Evolutionary conservation across 2,329 filamentous ascomycete genomes (phyloP).

Genomic region (Macroventuria anomochaeta): DNA sequence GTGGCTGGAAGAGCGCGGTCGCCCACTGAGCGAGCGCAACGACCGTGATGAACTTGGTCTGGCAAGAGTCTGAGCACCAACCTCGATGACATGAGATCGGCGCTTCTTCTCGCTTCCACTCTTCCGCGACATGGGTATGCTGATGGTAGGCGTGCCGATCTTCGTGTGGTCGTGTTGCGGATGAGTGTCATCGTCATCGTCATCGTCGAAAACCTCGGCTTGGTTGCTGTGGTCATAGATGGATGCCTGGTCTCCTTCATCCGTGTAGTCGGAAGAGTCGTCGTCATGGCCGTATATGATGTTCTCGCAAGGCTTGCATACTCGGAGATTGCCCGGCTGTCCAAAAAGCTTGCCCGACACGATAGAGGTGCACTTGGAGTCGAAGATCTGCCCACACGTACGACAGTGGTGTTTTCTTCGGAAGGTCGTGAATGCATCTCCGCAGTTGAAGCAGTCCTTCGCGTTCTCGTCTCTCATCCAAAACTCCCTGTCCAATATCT

Average conservation of each 20-base stretch:
- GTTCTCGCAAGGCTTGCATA: constrained; percentile 90
- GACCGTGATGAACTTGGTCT: constrained; percentile 95
- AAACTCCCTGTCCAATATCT: constrained; percentile 91
- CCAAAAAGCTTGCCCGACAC: constrained; percentile 88
- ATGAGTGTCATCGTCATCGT: constrained; percentile 34
- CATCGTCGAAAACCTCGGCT: constrained; percentile 28
- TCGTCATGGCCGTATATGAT: constrained; percentile 92
- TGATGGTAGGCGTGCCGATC: constrained; percentile 65
- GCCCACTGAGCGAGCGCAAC: constrained; percentile 72
- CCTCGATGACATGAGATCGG: constrained; percentile 88
- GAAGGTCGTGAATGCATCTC: constrained; percentile 89
- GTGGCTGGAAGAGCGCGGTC: constrained; percentile 79
- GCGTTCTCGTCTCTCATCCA: constrained; percentile 99
- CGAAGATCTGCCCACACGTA: constrained; percentile 96
- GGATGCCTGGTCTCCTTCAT: constrained; percentile 71
- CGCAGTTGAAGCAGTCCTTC: constrained; percentile 94
- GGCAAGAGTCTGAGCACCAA: constrained; percentile 75
- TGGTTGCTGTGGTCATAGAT: constrained; percentile 53
- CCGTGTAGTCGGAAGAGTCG: constrained; percentile 89
- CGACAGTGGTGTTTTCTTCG: constrained; percentile 96
- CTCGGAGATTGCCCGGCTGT: constrained; percentile 80
- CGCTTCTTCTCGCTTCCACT: constrained; percentile 78
- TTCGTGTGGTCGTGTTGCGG: constrained; percentile 50
- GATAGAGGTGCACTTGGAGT: constrained; percentile 93
- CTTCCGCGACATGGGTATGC: constrained; percentile 68